Evolutionary conservation across 1,284 basidiomycete genomes (phyloP).

Genomic region (Ganoderma leucocontextum): DNA sequence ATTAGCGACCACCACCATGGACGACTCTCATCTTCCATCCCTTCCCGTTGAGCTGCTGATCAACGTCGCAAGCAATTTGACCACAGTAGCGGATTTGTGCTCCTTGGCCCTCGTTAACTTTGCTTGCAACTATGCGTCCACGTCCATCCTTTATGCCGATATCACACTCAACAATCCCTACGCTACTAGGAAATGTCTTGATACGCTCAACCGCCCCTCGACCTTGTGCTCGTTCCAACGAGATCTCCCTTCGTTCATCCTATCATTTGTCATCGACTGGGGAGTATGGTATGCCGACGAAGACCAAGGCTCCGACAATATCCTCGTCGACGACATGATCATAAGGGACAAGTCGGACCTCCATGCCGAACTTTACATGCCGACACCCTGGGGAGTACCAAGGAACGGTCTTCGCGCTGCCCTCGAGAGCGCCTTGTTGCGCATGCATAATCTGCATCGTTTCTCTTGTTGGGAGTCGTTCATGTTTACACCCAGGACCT

Average conservation of each 20-base stretch:
- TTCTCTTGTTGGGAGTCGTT: constrained; percentile 2
- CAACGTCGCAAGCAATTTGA: not conserved
- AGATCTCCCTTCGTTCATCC: not conserved
- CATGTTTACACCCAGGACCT: not conserved
- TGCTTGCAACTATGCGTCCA: not conserved
- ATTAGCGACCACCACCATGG: not conserved
- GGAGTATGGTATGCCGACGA: not conserved
- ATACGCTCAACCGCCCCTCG: not conserved
- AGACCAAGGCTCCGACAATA: not conserved
- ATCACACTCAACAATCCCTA: not conserved
- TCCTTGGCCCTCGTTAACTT: not conserved
- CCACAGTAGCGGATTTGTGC: not conserved
- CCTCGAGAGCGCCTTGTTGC: not conserved
- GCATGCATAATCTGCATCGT: not conserved
- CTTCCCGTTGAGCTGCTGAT: not conserved
- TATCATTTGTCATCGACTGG: not conserved
- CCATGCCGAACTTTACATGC: not conserved
- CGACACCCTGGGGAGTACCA: not conserved
- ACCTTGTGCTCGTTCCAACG: not conserved
- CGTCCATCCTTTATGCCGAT: not conserved
- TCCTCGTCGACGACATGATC: not conserved
- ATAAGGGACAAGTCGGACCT: not conserved
- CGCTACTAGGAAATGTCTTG: not conserved
- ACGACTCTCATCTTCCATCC: not conserved
- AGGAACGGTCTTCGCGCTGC: not conserved